phyloP scores from a whole-genome alignment of 345 rosid genomes.

The Boechera stricta region DNA sequence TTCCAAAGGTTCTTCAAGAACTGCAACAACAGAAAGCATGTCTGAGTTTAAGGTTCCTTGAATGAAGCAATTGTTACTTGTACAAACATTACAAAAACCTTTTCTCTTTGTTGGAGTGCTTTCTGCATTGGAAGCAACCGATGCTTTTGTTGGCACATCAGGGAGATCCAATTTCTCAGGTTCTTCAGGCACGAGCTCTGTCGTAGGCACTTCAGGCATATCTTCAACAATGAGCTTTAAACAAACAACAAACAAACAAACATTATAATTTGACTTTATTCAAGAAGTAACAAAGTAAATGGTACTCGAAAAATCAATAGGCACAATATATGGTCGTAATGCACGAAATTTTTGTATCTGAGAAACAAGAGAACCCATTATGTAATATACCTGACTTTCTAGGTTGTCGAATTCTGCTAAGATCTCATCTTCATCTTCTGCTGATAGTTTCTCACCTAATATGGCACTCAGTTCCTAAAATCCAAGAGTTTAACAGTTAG shows the following conservation, averaged over 20 bases:
- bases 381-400: constrained; percentile 67
- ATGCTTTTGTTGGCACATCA: constrained; percentile 73
- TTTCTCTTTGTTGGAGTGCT: constrained; percentile 54
- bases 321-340: neutral
- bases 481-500: constrained; percentile 13
- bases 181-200: constrained; percentile 50
- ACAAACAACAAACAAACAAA: constrained; percentile 6
- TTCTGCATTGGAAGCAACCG: constrained; percentile 51
- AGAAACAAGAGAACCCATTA: constrained; percentile 13
- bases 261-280: constrained; percentile 23
- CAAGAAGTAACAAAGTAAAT: constrained; percentile 1
- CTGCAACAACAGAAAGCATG: constrained; percentile 48
- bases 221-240: constrained; percentile 68
- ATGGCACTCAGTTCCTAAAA: constrained; percentile 87
- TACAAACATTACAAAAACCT: constrained; percentile 54
- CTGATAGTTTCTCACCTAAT: constrained; percentile 87
- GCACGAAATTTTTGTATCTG: neutral
- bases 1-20: constrained; percentile 79
- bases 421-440: constrained; percentile 94
- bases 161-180: constrained; percentile 71
- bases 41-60: constrained; percentile 4
- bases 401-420: constrained; percentile 90
- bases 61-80: neutral
- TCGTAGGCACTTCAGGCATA: constrained; percentile 76
- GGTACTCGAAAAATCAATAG: neutral